Percentiles rank a stretch among this genome's conserved stretches.
phyloP scores from a whole-genome alignment of 176 grass and related monocot genomes.

The Poa annua region DNA sequence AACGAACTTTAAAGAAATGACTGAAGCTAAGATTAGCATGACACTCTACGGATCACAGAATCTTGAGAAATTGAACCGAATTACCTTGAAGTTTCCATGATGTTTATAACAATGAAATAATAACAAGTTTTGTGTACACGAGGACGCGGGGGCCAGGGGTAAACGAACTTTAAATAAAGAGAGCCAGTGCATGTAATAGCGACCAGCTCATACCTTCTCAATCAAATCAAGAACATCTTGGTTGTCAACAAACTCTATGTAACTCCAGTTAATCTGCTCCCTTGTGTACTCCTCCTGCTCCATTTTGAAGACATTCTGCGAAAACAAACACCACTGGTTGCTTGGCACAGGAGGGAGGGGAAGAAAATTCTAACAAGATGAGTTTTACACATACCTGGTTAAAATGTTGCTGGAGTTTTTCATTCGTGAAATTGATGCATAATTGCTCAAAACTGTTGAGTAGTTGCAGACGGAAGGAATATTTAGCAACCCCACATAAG shows the following conservation, averaged over 20 bases:
- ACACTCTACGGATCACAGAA: conserved; percentile 21
- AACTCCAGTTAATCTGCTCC: conserved; percentile 96
- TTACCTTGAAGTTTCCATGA: background rate
- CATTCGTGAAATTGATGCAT: conserved; percentile 98
- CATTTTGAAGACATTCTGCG: conserved; percentile 97
- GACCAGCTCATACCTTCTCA: conserved; percentile 68
- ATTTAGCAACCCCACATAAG: conserved; percentile 33
- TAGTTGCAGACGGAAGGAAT: conserved; percentile 30
- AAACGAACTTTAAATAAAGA: too few relatives aligned
- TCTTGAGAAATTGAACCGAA: conserved; percentile 12
- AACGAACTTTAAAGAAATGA: too few relatives aligned
- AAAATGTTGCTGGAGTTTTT: conserved; percentile 98
- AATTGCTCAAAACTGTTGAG: conserved; percentile 91
- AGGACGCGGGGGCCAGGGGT: background rate
- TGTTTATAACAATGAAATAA: background rate
- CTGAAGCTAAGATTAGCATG: conserved; percentile 14
- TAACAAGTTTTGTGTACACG: background rate
- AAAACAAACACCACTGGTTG: conserved; percentile 36
- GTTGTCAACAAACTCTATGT: conserved; percentile 98
- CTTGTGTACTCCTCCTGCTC: conserved; percentile 97
- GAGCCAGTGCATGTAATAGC: background rate
- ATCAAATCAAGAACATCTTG: conserved; percentile 97
- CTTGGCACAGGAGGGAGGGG: conserved; percentile 30
- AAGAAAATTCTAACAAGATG: conserved; percentile 21
- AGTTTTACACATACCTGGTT: conserved; percentile 69